phyloP scores from a whole-genome alignment of 345 rosid genomes.

The Laguncularia racemosa region DNA sequence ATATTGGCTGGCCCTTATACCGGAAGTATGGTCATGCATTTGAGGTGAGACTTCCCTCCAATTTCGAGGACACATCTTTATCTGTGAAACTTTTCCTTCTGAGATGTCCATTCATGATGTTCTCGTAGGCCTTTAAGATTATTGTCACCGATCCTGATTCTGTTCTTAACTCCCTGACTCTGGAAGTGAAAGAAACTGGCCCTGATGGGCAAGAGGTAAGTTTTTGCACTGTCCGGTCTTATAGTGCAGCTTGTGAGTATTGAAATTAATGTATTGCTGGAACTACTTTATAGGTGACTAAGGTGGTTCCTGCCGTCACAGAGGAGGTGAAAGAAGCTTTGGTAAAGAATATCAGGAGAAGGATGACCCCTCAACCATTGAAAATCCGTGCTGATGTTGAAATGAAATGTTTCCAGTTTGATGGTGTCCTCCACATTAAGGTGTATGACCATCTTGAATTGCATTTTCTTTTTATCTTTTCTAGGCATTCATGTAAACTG shows the following conservation, averaged over 20 bases:
- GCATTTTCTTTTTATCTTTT: neutral
- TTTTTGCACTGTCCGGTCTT: constrained; percentile 4
- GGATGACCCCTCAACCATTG: constrained; percentile 97
- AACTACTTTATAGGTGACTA: constrained; percentile 44
- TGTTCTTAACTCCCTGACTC: constrained; percentile 66
- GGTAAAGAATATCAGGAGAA: constrained; percentile 76
- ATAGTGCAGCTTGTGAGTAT: neutral
- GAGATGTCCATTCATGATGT: neutral
- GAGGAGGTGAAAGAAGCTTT: constrained; percentile 86
- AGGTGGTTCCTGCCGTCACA: constrained; percentile 75
- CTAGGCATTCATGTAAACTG: no score
- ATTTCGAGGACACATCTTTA: neutral
- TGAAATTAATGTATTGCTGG: constrained; percentile 1
- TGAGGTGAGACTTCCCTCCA: constrained; percentile 46
- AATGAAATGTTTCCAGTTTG: constrained; percentile 96
- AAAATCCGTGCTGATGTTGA: constrained; percentile 95
- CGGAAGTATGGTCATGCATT: constrained; percentile 92
- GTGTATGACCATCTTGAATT: constrained; percentile 18
- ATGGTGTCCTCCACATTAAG: constrained; percentile 97
- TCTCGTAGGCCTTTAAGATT: constrained; percentile 82
- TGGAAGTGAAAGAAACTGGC: constrained; percentile 79
- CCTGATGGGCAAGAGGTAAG: constrained; percentile 87
- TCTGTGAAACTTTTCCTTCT: constrained; percentile 1
- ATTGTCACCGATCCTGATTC: constrained; percentile 88
- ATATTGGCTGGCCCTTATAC: constrained; percentile 93